Evolutionary conservation across 2,329 filamentous ascomycete species (phyloP).

Genomic region (Sporothrix globosa): DNA sequence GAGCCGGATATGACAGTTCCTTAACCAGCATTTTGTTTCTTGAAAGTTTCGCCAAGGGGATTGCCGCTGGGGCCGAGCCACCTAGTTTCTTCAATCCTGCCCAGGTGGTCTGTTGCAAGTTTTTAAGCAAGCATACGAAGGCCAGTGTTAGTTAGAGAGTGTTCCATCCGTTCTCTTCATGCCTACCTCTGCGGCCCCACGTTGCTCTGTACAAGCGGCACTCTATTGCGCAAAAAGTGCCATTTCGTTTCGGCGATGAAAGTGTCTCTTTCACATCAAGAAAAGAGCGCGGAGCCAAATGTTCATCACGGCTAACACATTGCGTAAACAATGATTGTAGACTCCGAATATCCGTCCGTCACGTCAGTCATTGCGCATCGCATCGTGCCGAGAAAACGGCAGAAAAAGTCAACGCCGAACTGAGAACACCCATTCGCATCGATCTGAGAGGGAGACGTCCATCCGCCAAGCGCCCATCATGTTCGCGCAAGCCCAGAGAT

Average conservation of each 20-base stretch:
- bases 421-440: not conserved
- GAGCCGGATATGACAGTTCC: not conserved
- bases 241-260: not conserved
- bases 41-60: slow-evolving; percentile 36
- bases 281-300: not conserved
- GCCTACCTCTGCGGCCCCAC: not conserved
- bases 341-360: not conserved
- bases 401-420: not conserved
- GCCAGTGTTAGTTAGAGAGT: not conserved
- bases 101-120: not conserved
- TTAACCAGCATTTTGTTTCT: slow-evolving; percentile 26
- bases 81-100: not conserved
- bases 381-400: not conserved
- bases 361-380: not conserved
- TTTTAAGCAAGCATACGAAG: not conserved
- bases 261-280: not conserved
- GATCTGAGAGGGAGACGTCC: not conserved
- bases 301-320: not conserved
- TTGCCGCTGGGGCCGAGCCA: slow-evolving; percentile 17
- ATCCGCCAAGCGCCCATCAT: slow-evolving; percentile 17
- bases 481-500: slow-evolving; percentile 6
- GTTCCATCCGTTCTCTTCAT: slow-evolving; percentile 10
- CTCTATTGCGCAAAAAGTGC: not conserved
- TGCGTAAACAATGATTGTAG: not conserved
- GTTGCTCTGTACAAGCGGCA: not conserved